Base-by-base conservation (phyloP, 768 basidiomycete genomes). In the Xerocomus spinulosus region DNA sequence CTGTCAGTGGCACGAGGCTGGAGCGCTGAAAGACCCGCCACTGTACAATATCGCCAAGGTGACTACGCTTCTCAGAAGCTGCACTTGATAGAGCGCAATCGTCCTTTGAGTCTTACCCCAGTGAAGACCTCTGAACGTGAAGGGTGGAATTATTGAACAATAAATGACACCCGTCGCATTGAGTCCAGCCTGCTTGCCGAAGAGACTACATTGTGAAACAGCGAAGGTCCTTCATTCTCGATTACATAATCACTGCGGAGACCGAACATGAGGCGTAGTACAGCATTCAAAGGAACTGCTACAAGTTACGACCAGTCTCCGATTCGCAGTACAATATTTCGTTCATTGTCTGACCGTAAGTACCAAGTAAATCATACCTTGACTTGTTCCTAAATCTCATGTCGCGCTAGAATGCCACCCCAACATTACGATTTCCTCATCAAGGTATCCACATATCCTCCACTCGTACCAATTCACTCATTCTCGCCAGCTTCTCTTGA, bases 341-440 rank as follows among this genome's bases (percentile, higher is more conserved):
- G 35, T 15, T 45, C 26, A 4, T 45, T 34, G 24, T 32, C 15
- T 23, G 13, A 17, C 15, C 32, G 35, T 36, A 36, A 36, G 35
- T 21, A 21, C 9, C 3, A 36, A 36, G 35, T 21, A 21, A 20
- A 9, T 21, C 17, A 10, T 9, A 15, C 3, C 9, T 12, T 9
- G 5, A 4, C 13, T 13, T 17, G 13, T 2, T 17, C 30, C 14
- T 23, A 24, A 1, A 5, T 20, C 26, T 46, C 33, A 21, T 10
- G 32, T 38, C 14, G 25, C 17, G 14, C 26, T n/a, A 61, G 53
- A 57, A 91, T 91, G 89, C 87, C 89, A 43, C 87, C 89, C 47
- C 87, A 91, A 43, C 92, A 96, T 71, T 98, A 97, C 74, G 94
- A 98, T 76, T 95, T 96, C 62, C 79, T 94, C 70, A 91, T 93